Percentiles rank a stretch among this genome's conserved stretches.
Conservation (phyloP, 805 yeast species). For the Starmera pachycereana region DNA sequence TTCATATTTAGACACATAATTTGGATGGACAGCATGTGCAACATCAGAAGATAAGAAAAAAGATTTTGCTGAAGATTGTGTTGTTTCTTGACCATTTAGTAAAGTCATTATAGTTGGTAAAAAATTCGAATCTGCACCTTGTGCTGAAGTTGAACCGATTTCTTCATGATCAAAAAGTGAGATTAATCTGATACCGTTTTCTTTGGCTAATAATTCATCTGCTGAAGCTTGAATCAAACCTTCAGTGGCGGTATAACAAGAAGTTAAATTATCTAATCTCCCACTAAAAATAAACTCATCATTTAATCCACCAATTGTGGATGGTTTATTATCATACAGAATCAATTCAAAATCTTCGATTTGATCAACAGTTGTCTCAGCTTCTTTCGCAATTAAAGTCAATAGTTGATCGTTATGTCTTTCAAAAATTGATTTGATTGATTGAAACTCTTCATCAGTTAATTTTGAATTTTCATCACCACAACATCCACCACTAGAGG, state of each 20-base stretch:
- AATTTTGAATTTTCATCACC: constrained; percentile 37
- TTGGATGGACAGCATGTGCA: constrained; percentile 97
- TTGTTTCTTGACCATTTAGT: constrained; percentile 28
- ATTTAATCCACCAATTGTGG: constrained; percentile 78
- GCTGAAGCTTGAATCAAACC: constrained; percentile 52
- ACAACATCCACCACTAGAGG: constrained; percentile 29
- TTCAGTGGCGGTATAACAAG: constrained; percentile 70
- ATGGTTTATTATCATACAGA: constrained; percentile 74
- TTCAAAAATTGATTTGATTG: constrained; percentile 51
- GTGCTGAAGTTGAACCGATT: constrained; percentile 87
- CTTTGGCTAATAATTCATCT: constrained; percentile 29
- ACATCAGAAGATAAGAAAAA: constrained; percentile 89
- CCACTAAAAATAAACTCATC: constrained; percentile 90
- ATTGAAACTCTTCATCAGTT: constrained; percentile 46
- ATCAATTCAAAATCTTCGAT: constrained; percentile 88
- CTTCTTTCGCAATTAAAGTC: constrained; percentile 56
- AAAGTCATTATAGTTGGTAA: constrained; percentile 64
- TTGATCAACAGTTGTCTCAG: constrained; percentile 36
- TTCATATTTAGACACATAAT: constrained; percentile 72
- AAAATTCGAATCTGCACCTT: constrained; percentile 93
- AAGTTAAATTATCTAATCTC: constrained; percentile 81
- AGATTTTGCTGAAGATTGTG: constrained; percentile 61
- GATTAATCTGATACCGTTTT: constrained; percentile 56
- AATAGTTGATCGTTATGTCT: constrained; percentile 74
- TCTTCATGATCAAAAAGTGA: constrained; percentile 95